Evolutionary conservation across 345 rosid species (phyloP), one percentile per base, ranked within the genome.

Genomic region (Eutrema yunnanense): DNA sequence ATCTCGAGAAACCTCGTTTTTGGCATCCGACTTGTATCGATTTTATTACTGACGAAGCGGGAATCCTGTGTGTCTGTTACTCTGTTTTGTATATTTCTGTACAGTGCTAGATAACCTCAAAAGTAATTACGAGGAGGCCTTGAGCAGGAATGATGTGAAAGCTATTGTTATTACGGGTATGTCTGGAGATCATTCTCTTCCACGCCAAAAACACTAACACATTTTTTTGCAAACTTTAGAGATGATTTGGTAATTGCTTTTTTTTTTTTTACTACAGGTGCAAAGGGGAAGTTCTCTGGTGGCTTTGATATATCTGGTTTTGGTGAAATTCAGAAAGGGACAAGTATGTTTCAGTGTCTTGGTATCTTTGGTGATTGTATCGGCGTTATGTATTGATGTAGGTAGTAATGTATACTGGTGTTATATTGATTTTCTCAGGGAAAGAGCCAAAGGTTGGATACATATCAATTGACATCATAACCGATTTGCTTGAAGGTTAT

Each of bases 151-250:
- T 72, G 97, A 96, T 84, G 98, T 96, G 55, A 92, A 88, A 82
- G 99, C 99, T 36, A 88, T 96, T 78, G 98, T 96, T 57, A 66
- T 96, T 54, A 85, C 97, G 4, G 99, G 98, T 87, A 66, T 51
- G 79, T 66, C 32, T 58, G 34, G 13, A 48, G 52, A 40, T 62
- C 67, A 55, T 32, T 27, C 34, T 74, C 38, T 73, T 38, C 26
- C 13, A 32, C 6, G 42, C 57, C 7, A 3, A 30, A 47, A 22
- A 4, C 16, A 1, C 2, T 0, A 11, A 58, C 10, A 13, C n/a
- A 3, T 26, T 40, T 26, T 40, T 32, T 57, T 55, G 26, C 46
- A 36, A 33, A 14, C 0, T 55, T 38, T 74, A 62, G 36, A 40
- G 33, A 48, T 61, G 50, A 40, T 52, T 6, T 73, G 26, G 32